Conservation (phyloP, 371 early-diverging fungal species). For the Entomophthora muscae region DNA sequence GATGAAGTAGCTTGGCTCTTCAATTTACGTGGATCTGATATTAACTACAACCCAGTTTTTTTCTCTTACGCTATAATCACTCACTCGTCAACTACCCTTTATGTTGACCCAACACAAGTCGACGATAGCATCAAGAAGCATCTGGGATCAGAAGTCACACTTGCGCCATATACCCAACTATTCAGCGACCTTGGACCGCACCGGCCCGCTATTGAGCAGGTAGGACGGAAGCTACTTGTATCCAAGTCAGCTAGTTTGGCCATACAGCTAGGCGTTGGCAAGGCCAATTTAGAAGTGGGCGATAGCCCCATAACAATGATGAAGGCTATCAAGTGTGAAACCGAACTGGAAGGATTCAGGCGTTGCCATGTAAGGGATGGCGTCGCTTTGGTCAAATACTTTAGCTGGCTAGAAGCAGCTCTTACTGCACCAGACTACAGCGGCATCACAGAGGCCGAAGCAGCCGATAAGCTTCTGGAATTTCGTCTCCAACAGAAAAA, state of each 20-base stretch:
- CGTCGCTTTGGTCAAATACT: constrained; percentile 77
- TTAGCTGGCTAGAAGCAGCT: constrained; percentile 89
- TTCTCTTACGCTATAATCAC: constrained; percentile 82
- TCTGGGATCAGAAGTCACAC: constrained; percentile 31
- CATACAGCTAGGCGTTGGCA: constrained; percentile 32
- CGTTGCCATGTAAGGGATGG: constrained; percentile 89
- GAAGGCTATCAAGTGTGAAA: constrained; percentile 87
- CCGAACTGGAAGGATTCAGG: constrained; percentile 86
- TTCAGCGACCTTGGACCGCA: constrained; percentile 43
- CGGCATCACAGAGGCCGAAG: constrained; percentile 52
- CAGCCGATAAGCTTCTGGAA: constrained; percentile 53
- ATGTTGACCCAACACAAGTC: constrained; percentile 58
- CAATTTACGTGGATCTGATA: constrained; percentile 96
- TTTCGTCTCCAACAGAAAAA: constrained; percentile 36
- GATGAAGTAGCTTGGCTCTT: constrained; percentile 96
- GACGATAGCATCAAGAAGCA: constrained; percentile 37
- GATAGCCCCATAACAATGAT: constrained; percentile 56
- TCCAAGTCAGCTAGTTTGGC: constrained; percentile 37
- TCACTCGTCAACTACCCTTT: constrained; percentile 42
- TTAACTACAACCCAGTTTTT: constrained; percentile 95
- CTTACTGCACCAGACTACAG: constrained; percentile 25
- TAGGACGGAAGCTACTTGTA: constrained; percentile 25
- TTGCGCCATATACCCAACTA: constrained; percentile 59
- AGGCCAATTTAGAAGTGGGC: constrained; percentile 25
- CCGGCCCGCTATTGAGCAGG: not conserved